Evolutionary conservation across 345 rosid species (phyloP).

Genomic region (Carallia pectinifolia): DNA sequence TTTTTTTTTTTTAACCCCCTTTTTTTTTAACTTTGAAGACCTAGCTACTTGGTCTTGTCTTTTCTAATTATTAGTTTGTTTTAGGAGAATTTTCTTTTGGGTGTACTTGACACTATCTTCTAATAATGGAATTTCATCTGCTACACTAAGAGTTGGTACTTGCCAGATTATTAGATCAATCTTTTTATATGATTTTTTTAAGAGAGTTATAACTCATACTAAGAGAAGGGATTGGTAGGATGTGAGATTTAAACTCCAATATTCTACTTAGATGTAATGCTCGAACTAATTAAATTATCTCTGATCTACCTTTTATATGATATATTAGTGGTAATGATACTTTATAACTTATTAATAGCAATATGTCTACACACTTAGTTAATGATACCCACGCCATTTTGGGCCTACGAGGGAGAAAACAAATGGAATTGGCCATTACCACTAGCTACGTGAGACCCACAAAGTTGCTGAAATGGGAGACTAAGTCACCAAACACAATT

Average conservation of each 20-base stretch:
- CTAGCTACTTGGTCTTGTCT: not conserved
- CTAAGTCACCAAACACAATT: constrained; percentile 32
- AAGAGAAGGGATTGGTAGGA: too few relatives aligned
- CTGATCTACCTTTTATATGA: not conserved
- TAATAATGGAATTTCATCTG: not conserved
- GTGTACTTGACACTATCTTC: not conserved
- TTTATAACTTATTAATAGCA: too few relatives aligned
- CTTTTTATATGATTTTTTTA: not conserved
- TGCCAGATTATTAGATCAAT: not conserved
- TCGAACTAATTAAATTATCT: too few relatives aligned
- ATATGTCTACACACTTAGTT: not conserved
- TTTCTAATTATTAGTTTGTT: not conserved
- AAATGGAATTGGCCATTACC: not conserved
- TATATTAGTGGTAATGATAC: not conserved
- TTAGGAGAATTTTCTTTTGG: not conserved
- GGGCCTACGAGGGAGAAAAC: not conserved
- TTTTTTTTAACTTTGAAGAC: not conserved
- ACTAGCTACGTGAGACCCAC: constrained; percentile 33
- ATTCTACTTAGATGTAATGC: too few relatives aligned
- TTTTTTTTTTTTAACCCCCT: not conserved
- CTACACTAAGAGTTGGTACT: not conserved
- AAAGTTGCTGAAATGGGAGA: constrained; percentile 43
- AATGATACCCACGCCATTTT: not conserved
- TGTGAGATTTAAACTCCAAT: too few relatives aligned
- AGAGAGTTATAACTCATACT: too few relatives aligned